Evolutionary conservation across 345 rosid species (phyloP).

Genomic region (Dipteronia sinensis): DNA sequence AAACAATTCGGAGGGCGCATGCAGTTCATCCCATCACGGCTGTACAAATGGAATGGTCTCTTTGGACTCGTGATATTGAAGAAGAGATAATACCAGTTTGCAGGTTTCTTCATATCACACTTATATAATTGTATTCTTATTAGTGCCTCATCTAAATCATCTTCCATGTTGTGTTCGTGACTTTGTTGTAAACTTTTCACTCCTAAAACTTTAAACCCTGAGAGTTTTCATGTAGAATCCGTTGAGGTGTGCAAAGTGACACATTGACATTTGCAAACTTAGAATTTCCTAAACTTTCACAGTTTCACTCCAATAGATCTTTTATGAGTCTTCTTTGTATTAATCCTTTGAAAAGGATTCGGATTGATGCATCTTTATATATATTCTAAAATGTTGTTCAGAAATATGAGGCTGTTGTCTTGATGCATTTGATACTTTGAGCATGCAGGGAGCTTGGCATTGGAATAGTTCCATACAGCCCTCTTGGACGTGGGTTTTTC

Average conservation of each 20-base stretch:
- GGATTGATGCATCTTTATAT: background rate
- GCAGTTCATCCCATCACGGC: constrained; percentile 67
- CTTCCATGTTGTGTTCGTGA: no score
- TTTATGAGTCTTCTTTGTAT: background rate
- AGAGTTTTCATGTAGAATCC: no score
- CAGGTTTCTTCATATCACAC: constrained; percentile 31
- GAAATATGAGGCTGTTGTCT: background rate
- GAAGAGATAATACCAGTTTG: constrained; percentile 55
- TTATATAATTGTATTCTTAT: background rate
- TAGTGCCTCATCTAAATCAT: background rate
- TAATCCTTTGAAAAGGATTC: no score
- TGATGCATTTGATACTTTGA: background rate
- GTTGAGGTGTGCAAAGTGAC: no score
- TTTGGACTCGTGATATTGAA: constrained; percentile 65
- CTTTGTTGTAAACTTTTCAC: no score
- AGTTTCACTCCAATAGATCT: no score
- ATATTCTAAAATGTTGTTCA: background rate
- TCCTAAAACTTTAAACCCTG: no score
- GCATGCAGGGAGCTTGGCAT: constrained; percentile 55
- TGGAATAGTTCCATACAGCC: constrained; percentile 58
- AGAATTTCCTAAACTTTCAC: no score
- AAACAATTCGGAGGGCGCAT: constrained; percentile 63
- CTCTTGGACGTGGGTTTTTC: constrained; percentile 61
- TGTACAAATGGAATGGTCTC: constrained; percentile 68
- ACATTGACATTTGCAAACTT: no score